Base-by-base conservation (phyloP, 257 asterid genomes). In the Ballota nigra region DNA sequence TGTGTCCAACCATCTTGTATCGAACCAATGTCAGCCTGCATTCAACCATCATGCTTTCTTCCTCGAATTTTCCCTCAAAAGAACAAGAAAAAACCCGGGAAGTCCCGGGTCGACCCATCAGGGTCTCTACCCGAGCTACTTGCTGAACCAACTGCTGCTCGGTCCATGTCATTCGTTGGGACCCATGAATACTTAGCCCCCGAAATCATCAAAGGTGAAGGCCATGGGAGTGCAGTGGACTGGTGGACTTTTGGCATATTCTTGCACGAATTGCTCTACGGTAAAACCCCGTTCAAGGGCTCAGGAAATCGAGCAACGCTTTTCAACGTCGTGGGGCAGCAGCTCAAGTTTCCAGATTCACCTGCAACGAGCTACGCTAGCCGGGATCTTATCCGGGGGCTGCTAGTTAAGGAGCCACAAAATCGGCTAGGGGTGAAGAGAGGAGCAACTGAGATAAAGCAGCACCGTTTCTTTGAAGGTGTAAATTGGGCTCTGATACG, bases 241-340 rank as follows among this genome's bases (percentile, higher is more conserved):
- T 89, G 96, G 96, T 89, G 96, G 96, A 89, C 96, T 10, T 89
- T 87, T 57, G 96, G 96, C n/a, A 79, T 89, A 53, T 89, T 89
- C 86, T 75, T 89, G 75, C 88, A 89, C 5, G 96, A 89, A 66
- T 64, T 89, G 67, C 80, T 89, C 0, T 87, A 89, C 13, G 96
- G 96, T 13, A 89, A 83, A 77, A 89, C 95, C 18, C 95, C 95
- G 0, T 87, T 89, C 68, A 87, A 87, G 82, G 95, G 96, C 1
- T 79, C 95, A 1, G 95, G 88, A 12, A 90, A 90, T 22, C 88
- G 91, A 0, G 95, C 96, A 18, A 90, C 95, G 5, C 86, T 88
- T 59, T 90, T 90, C 78, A 90, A 90, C 9, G 91, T 90, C 1
- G 86, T 87, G 0, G 95, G 95, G 11, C 95, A 90, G 57, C 96